These are phyloP conservation scores for Stephanodiscus minutulus DNA, from an alignment of 108 stramenopile genomes.

Conservation along the genomic window DNA sequence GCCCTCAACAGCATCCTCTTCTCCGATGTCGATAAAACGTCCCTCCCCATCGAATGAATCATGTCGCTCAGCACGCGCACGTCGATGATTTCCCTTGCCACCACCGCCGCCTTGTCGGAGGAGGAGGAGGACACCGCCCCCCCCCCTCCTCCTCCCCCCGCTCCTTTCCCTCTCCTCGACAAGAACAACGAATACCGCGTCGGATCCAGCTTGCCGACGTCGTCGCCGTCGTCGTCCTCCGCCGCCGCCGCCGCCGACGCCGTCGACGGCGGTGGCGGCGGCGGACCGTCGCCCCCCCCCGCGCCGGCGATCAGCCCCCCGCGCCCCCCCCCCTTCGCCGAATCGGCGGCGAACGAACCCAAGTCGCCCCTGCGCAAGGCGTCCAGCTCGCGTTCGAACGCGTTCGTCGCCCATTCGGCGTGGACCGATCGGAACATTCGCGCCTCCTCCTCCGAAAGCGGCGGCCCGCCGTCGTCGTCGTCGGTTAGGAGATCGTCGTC, in stretches of 20 bases:
- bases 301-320: not conserved
- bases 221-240: slow-evolving; percentile 5
- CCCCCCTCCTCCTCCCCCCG: not conserved
- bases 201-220: slow-evolving; percentile 23
- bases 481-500: not conserved
- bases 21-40: slow-evolving; percentile 14
- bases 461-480: not conserved
- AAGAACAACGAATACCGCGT: slow-evolving; percentile 35
- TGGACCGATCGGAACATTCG: slow-evolving; percentile 30
- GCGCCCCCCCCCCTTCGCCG: not conserved
- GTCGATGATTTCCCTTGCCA: slow-evolving; percentile 29
- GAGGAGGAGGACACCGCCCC: not conserved
- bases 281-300: not conserved
- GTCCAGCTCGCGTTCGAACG: slow-evolving; percentile 42
- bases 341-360: slow-evolving; percentile 4
- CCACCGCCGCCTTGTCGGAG: not conserved
- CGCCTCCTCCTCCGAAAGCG: slow-evolving; percentile 21
- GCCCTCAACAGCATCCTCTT: slow-evolving; percentile 30
- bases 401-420: slow-evolving; percentile 45
- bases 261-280: not conserved
- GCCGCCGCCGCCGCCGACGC: not conserved
- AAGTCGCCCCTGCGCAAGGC: slow-evolving; percentile 36
- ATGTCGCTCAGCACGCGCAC: slow-evolving; percentile 37
- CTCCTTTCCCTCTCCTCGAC: not conserved
- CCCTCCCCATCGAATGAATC: slow-evolving; percentile 24